These are phyloP conservation scores for Wallacemonas collosoma DNA, from an alignment of 208 protist species.

Conservation along the genomic window DNA sequence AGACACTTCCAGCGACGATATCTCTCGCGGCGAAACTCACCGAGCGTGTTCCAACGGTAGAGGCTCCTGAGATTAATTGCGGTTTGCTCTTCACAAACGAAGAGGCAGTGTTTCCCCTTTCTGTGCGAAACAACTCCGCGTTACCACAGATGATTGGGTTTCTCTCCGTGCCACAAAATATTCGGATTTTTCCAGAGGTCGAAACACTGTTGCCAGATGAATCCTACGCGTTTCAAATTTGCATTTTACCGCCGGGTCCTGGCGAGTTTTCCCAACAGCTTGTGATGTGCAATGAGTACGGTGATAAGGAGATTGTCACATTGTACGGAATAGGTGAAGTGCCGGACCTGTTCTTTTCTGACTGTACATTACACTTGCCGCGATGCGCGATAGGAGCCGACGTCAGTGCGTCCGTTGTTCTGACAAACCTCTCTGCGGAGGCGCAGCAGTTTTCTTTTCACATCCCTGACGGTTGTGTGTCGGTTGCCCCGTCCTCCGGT, in stretches of 20 bases:
- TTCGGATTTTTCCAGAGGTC: constrained; percentile 32
- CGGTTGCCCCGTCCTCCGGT: constrained; percentile 41
- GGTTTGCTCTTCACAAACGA: constrained; percentile 29
- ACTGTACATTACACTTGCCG: constrained; percentile 33
- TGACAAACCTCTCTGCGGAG: constrained; percentile 32
- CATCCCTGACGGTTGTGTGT: constrained; percentile 19
- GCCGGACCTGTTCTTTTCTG: constrained; percentile 31
- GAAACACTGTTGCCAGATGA: constrained; percentile 37
- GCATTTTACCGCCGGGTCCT: constrained; percentile 32
- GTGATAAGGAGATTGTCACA: constrained; percentile 32
- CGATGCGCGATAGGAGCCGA: constrained; percentile 35
- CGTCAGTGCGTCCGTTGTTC: constrained; percentile 29
- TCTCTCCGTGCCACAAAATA: constrained; percentile 43
- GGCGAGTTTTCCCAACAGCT: constrained; percentile 46
- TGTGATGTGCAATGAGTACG: constrained; percentile 48
- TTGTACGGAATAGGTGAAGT: constrained; percentile 32
- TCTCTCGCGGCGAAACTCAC: constrained; percentile 41
- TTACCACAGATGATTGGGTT: constrained; percentile 50
- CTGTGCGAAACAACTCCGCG: constrained; percentile 43
- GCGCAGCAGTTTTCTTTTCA: constrained; percentile 33
- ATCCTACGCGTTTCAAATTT: constrained; percentile 35
- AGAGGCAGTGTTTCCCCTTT: constrained; percentile 30
- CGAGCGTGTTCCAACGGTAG: constrained; percentile 26
- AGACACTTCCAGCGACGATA: constrained; percentile 41
- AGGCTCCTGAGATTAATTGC: constrained; percentile 31